These are phyloP conservation scores for Zygnema cylindricum DNA, from an alignment of 139 green algal genomes.

Conservation along the genomic window DNA sequence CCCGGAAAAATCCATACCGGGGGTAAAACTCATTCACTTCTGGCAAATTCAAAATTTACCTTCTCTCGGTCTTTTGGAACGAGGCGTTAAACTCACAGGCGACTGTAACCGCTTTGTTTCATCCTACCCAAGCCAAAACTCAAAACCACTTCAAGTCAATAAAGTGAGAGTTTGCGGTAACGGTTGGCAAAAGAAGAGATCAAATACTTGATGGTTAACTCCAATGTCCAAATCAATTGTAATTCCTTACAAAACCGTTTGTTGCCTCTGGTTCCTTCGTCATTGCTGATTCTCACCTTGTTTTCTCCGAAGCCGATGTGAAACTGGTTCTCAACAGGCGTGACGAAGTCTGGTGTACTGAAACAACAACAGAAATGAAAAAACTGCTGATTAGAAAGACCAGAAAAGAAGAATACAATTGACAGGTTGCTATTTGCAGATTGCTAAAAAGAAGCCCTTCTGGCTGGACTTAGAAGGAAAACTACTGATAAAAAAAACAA, in stretches of 20 bases:
- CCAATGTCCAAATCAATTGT: background rate
- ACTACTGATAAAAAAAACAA: no score
- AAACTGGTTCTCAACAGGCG: constrained; percentile 42
- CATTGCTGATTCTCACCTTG: constrained; percentile 15
- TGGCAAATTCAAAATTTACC: no score
- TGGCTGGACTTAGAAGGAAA: no score
- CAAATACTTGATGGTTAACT: constrained; percentile 12
- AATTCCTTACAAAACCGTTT: background rate
- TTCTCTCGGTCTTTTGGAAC: no score
- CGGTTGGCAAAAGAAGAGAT: background rate
- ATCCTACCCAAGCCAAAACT: constrained; percentile 11
- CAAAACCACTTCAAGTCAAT: constrained; percentile 15
- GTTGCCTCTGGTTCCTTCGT: background rate
- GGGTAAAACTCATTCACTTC: no score
- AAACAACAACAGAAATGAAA: constrained; percentile 13
- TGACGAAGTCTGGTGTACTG: constrained; percentile 51
- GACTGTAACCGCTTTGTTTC: background rate
- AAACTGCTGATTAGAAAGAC: no score
- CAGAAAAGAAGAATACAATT: no score
- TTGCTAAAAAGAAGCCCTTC: no score
- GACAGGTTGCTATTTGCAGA: no score
- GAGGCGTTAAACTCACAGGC: no score
- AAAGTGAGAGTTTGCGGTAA: constrained; percentile 8
- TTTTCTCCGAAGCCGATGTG: constrained; percentile 6
- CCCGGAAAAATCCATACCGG: no score